These are phyloP conservation scores for Xylaria flabelliformis DNA, from an alignment of 495 filamentous ascomycete species.

Conservation along the genomic window DNA sequence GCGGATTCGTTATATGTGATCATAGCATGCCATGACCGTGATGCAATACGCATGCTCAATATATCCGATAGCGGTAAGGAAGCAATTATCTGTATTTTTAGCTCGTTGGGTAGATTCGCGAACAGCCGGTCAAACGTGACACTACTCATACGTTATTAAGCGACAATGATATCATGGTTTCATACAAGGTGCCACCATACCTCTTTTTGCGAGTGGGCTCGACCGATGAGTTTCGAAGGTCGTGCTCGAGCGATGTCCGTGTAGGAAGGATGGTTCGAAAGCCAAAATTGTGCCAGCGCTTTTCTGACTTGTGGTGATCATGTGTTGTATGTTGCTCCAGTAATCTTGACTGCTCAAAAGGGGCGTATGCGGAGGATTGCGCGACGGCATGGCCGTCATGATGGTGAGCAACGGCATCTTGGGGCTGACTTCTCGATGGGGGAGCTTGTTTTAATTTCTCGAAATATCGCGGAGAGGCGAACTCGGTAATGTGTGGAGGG, in stretches of 20 bases:
- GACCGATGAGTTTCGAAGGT: slow-evolving; percentile 32
- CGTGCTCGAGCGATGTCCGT: slow-evolving; percentile 39
- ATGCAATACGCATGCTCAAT: slow-evolving; percentile 58
- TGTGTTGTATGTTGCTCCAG: slow-evolving; percentile 33
- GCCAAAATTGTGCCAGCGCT: slow-evolving; percentile 39
- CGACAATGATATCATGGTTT: slow-evolving; percentile 21
- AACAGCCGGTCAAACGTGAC: slow-evolving; percentile 58
- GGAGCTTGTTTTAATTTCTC: slow-evolving; percentile 54
- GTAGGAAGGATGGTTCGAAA: slow-evolving; percentile 40
- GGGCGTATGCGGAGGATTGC: slow-evolving; percentile 48
- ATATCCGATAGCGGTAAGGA: slow-evolving; percentile 61
- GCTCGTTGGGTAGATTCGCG: slow-evolving; percentile 56
- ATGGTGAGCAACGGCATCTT: slow-evolving; percentile 33
- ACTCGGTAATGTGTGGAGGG: slow-evolving; percentile 61
- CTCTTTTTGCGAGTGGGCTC: slow-evolving; percentile 36
- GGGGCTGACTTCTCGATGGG: slow-evolving; percentile 38
- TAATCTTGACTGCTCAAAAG: slow-evolving; percentile 45
- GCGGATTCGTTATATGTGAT: slow-evolving; percentile 62
- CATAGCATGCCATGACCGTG: slow-evolving; percentile 58
- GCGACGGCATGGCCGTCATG: slow-evolving; percentile 33
- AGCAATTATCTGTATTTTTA: slow-evolving; percentile 63
- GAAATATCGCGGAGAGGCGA: slow-evolving; percentile 62
- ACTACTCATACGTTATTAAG: slow-evolving; percentile 25
- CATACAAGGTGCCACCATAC: neutral
- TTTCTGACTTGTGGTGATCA: slow-evolving; percentile 44